Evolutionary conservation across 2,329 filamentous ascomycete species (phyloP), one percentile per base, ranked within the genome.

Genomic region (Neocatenulostroma microsporum): DNA sequence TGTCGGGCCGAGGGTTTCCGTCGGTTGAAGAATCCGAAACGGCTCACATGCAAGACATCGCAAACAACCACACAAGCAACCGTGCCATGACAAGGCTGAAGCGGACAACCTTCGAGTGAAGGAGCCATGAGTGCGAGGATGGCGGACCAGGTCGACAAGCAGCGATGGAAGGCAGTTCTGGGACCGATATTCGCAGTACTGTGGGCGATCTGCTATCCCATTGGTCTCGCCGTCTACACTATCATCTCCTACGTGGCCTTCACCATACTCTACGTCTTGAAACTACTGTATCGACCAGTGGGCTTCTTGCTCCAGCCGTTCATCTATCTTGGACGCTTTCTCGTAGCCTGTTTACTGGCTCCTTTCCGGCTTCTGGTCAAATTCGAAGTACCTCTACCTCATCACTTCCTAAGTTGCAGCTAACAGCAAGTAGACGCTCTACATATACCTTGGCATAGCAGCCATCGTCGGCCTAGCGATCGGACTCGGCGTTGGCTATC

Each of bases 401-500:
- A 13, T 21, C 34, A 12, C 21, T 13, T 24, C 36, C n/a, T n/a
- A n/a, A 18, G 21, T 35, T 47, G 26, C 47, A 24, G 61, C 31
- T 40, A 14, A 37, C 26, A 17, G 10, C 19, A 58, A 60, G 36
- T 49, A 70, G 65, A 66, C 64, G 6, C 49, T 70, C 28, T 70
- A 67, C 53, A 70, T 72, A 51, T 80, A 71, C 51, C 67, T 87
- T 30, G 78, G 77, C 32, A 71, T 78, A 17, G 84, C 83, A 6
- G 70, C 74, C 21, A 59, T 83, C 13, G 68, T 85, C 35, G 84
- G 84, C n/a, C 62, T 79, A 35, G 34, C 75, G 9, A 65, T 78
- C 19, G 84, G 82, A 34, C 58, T 78, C 34, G 46, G 73, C 13
- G 58, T 87, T 28, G 71, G 75, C 51, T 61, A 75, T 36, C 66